Conservation (phyloP, 768 basidiomycete species). For the Pisolithus sp. region DNA sequence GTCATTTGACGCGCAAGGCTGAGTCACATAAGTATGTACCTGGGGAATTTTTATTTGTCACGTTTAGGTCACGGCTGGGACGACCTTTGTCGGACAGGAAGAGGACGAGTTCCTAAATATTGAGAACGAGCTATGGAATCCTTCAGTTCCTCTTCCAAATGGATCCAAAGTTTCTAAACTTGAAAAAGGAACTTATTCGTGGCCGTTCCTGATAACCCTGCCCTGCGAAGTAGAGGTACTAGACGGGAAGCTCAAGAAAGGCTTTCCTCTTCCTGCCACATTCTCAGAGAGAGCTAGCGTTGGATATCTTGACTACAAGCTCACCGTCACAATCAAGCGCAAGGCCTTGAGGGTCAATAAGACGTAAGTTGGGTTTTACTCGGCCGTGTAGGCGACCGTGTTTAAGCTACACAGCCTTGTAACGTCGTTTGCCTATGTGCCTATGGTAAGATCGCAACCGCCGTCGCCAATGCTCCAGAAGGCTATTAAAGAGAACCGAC, state of each 20-base stretch:
- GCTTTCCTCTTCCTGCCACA: slow-evolving; percentile 42
- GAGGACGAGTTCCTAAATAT: slow-evolving; percentile 41
- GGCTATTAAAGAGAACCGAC: slow-evolving; percentile 28
- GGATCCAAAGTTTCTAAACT: slow-evolving; percentile 28
- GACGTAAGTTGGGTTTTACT: slow-evolving; percentile 28
- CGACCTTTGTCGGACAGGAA: slow-evolving; percentile 52
- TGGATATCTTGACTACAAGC: slow-evolving; percentile 51
- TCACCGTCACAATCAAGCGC: slow-evolving; percentile 45
- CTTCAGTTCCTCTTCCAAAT: slow-evolving; percentile 17
- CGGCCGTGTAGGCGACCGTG: background rate
- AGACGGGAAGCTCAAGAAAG: slow-evolving; percentile 30
- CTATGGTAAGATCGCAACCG: slow-evolving; percentile 27
- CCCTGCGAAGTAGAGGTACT: slow-evolving; percentile 37
- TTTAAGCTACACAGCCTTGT: slow-evolving; percentile 21
- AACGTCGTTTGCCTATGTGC: slow-evolving; percentile 29
- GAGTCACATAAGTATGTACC: too few relatives aligned
- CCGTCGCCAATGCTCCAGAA: slow-evolving; percentile 32
- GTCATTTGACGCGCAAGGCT: too few relatives aligned
- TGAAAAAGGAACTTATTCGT: slow-evolving; percentile 38
- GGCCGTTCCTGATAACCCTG: slow-evolving; percentile 44
- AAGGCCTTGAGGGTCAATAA: slow-evolving; percentile 44
- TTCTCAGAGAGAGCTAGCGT: slow-evolving; percentile 52
- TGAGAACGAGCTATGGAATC: slow-evolving; percentile 38
- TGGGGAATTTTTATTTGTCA: too few relatives aligned
- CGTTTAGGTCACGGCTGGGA: slow-evolving; percentile 32